Evolutionary conservation across 306 rosid genomes (phyloP).

Genomic region (Sicyos edulis): DNA sequence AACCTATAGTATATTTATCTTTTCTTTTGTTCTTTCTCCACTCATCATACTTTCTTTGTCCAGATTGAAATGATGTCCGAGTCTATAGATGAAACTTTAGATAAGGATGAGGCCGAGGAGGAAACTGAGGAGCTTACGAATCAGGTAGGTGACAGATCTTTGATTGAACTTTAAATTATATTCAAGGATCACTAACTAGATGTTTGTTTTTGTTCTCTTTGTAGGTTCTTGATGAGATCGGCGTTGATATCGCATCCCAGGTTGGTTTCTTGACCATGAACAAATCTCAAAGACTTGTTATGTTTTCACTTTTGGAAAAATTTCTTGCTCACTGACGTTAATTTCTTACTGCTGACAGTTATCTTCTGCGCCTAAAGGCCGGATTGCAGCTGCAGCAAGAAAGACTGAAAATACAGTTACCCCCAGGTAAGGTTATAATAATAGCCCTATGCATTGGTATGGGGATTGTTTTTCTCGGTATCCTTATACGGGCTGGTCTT

Average conservation of each 20-base stretch:
- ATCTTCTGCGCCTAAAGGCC: constrained; percentile 96
- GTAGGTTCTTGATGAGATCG: constrained; percentile 98
- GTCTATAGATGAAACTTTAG: constrained; percentile 92
- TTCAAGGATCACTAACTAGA: constrained; percentile 10
- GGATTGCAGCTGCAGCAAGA: constrained; percentile 75
- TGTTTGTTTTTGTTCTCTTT: constrained; percentile 19
- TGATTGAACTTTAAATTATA: not conserved
- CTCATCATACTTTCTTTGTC: constrained; percentile 19
- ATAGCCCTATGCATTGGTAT: too few relatives aligned
- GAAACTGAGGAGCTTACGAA: constrained; percentile 96
- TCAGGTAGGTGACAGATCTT: constrained; percentile 43
- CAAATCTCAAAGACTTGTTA: constrained; percentile 6
- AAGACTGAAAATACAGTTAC: constrained; percentile 48
- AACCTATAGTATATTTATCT: not conserved
- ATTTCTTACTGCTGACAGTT: constrained; percentile 37
- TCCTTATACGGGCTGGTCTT: too few relatives aligned
- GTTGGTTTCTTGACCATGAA: constrained; percentile 36
- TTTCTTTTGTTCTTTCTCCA: not conserved
- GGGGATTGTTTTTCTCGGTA: not conserved
- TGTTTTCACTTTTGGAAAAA: constrained; percentile 6
- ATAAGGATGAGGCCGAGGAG: constrained; percentile 97
- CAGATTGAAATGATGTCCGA: constrained; percentile 99
- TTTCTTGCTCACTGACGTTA: constrained; percentile 13
- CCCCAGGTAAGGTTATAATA: constrained; percentile 52
- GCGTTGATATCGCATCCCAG: constrained; percentile 98